These are phyloP conservation scores for Diplodia mutila DNA, from an alignment of 2,329 filamentous ascomycete species.

Conservation along the genomic window DNA sequence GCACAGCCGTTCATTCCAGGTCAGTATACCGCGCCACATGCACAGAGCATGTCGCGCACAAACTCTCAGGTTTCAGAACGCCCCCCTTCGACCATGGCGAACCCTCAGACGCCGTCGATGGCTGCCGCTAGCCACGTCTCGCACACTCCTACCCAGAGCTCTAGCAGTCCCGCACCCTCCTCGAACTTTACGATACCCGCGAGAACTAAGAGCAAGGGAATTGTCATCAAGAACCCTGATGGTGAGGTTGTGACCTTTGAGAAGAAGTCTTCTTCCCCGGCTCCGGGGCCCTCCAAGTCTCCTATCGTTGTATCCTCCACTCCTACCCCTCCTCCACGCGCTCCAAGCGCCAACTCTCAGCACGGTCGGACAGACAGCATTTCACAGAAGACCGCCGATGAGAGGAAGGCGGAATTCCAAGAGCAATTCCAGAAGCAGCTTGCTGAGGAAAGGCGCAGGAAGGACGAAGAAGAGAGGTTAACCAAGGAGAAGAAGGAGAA, in stretches of 20 bases:
- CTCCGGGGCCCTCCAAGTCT: conserved; percentile 59
- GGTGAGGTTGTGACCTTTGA: conserved; percentile 75
- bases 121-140: conserved; percentile 47
- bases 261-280: conserved; percentile 48
- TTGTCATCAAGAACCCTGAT: conserved; percentile 81
- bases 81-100: conserved; percentile 62
- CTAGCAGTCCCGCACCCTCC: conserved; percentile 63
- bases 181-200: conserved; percentile 66
- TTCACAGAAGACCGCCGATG: conserved; percentile 71
- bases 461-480: conserved; percentile 47
- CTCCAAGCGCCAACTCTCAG: conserved; percentile 65
- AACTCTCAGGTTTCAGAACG: conserved; percentile 60
- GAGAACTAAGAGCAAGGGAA: conserved; percentile 70
- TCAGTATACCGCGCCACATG: conserved; percentile 62
- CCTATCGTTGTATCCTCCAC: conserved; percentile 74
- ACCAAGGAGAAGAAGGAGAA: conserved; percentile 50
- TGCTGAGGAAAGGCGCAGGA: conserved; percentile 45
- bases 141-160: conserved; percentile 58
- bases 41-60: conserved; percentile 76
- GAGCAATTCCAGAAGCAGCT: conserved; percentile 67
- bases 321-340: conserved; percentile 72
- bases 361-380: conserved; percentile 74
- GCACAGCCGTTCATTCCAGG: conserved; percentile 55
- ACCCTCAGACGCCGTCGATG: conserved; percentile 60
- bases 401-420: conserved; percentile 67